Conservation (phyloP, 2,329 filamentous ascomycete genomes). For the Claviceps pazoutovae region DNA sequence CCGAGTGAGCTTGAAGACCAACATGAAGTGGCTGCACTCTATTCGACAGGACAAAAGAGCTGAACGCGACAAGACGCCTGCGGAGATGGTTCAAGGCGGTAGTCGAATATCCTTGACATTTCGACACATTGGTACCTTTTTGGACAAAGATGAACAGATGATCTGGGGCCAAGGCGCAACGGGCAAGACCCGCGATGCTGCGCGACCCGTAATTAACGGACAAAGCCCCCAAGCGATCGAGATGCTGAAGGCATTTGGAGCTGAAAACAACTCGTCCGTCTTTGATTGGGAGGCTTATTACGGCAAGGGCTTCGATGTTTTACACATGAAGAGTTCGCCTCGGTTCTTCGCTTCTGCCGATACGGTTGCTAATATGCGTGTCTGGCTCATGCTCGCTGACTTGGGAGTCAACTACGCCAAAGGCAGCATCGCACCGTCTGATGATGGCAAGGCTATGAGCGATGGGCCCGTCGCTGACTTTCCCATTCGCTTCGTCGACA, state of each 20-base stretch:
- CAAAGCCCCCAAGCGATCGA: slow-evolving; percentile 48
- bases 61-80: slow-evolving; percentile 47
- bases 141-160: slow-evolving; percentile 44
- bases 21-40: slow-evolving; percentile 80
- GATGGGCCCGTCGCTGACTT: slow-evolving; percentile 6
- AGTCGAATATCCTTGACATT: slow-evolving; percentile 88
- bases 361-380: slow-evolving; percentile 30
- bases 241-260: slow-evolving; percentile 68
- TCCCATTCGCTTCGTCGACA: slow-evolving; percentile 39
- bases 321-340: slow-evolving; percentile 46
- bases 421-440: slow-evolving; percentile 22
- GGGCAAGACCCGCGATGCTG: slow-evolving; percentile 46
- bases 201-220: slow-evolving; percentile 54
- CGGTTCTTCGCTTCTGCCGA: slow-evolving; percentile 38
- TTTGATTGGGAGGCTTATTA: slow-evolving; percentile 69
- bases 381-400: slow-evolving; percentile 37
- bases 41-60: slow-evolving; percentile 77
- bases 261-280: slow-evolving; percentile 61
- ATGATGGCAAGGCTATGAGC: neutral
- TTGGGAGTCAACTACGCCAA: slow-evolving; percentile 31
- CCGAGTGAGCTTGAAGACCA: slow-evolving; percentile 66
- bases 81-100: slow-evolving; percentile 59
- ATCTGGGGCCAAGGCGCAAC: slow-evolving; percentile 93
- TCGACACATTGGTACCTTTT: slow-evolving; percentile 73
- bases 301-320: slow-evolving; percentile 69